These are phyloP conservation scores for Medicago arabica DNA, from an alignment of 306 rosid species.

Conservation along the genomic window DNA sequence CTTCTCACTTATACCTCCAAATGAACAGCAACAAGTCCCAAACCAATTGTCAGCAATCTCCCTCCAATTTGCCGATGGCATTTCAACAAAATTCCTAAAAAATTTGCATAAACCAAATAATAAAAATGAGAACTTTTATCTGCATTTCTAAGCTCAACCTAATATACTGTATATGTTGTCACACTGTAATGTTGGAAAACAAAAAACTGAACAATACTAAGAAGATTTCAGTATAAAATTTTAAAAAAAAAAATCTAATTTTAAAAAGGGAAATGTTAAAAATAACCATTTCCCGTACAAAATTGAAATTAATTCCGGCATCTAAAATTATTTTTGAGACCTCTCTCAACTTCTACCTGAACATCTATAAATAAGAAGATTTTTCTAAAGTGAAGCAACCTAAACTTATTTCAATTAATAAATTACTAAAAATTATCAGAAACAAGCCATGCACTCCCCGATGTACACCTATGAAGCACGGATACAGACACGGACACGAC, in stretches of 20 bases:
- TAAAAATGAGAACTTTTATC: constrained; percentile 10
- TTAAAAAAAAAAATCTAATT: not conserved
- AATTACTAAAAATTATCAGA: not conserved
- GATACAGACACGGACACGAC: too few relatives aligned
- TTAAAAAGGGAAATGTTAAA: too few relatives aligned
- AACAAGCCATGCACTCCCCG: not conserved
- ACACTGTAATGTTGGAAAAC: not conserved
- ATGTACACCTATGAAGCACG: too few relatives aligned
- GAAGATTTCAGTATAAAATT: not conserved
- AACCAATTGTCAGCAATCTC: constrained; percentile 98
- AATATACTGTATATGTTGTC: not conserved
- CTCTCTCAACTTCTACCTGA: not conserved
- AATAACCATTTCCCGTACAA: not conserved
- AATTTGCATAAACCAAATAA: constrained; percentile 24
- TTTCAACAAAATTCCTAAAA: constrained; percentile 79
- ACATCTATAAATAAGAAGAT: not conserved
- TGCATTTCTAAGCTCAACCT: not conserved
- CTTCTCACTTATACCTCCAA: constrained; percentile 94
- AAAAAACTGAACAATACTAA: not conserved
- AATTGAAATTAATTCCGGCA: not conserved
- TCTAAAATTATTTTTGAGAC: not conserved
- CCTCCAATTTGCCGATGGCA: constrained; percentile 93
- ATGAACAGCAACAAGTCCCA: constrained; percentile 90
- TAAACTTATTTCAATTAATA: not conserved
- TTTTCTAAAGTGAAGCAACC: not conserved